phyloP scores from a whole-genome alignment of 208 protist genomes.

The Leishmania amazonensis region DNA sequence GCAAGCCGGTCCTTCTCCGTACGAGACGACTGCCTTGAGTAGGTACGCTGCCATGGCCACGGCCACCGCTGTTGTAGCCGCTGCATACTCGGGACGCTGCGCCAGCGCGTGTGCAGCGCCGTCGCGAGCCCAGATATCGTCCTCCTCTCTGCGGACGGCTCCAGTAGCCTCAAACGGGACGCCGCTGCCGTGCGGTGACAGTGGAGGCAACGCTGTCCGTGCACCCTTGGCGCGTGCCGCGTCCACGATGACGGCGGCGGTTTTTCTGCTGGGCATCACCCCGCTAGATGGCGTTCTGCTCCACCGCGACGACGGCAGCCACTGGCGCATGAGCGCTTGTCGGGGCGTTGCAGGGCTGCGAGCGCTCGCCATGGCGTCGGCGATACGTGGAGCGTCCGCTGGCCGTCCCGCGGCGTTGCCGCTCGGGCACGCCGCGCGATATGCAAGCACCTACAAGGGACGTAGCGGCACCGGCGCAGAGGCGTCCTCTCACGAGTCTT shows the following conservation, averaged over 20 bases:
- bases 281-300: background rate
- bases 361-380: background rate
- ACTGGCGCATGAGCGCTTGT: background rate
- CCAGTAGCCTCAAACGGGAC: background rate
- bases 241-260: background rate
- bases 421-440: background rate
- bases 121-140: background rate
- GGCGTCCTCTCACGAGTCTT: background rate
- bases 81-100: background rate
- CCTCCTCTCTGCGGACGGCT: background rate
- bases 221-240: background rate
- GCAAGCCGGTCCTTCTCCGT: background rate
- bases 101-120: background rate
- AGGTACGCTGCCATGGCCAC: background rate
- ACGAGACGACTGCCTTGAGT: background rate
- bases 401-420: background rate
- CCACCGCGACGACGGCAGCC: background rate
- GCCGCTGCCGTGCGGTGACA: background rate
- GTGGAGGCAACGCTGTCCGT: background rate
- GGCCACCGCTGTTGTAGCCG: background rate
- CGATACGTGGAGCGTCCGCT: too few species aligned
- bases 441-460: background rate
- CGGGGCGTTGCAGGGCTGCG: background rate
- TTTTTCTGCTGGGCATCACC: background rate
- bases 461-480: background rate